phyloP scores from a whole-genome alignment of 441 rosid species.

The Pelargonium myrrhifolium region DNA sequence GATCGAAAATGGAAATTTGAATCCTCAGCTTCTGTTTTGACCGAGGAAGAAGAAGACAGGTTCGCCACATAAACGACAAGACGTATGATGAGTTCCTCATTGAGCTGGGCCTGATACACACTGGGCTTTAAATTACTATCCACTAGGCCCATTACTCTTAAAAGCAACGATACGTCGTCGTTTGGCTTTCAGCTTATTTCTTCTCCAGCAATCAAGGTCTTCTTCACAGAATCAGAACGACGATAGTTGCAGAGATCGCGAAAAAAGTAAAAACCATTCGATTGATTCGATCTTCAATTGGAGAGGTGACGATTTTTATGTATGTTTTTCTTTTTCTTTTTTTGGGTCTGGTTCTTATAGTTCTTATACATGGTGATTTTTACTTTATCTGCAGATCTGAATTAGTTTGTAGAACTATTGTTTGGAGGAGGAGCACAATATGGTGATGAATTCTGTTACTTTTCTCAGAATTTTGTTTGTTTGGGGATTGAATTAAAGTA shows the following conservation, averaged over 20 bases:
- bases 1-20: not conserved
- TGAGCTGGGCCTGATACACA: not conserved
- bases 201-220: not conserved
- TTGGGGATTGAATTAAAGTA: not conserved
- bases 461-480: not conserved
- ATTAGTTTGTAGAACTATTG: not conserved
- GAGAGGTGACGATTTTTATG: not conserved
- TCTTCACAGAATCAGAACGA: not conserved
- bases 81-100: not conserved
- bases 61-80: no score
- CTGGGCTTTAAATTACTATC: not conserved
- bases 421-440: not conserved
- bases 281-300: not conserved
- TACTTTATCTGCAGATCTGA: not conserved
- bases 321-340: no score
- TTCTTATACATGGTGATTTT: not conserved
- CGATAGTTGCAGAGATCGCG: not conserved
- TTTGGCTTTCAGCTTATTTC: not conserved
- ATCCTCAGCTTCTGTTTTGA: not conserved
- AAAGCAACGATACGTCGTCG: not conserved
- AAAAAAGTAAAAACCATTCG: no score
- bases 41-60: not conserved
- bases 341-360: not conserved
- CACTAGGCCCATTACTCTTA: not conserved
- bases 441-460: not conserved